Evolutionary conservation across 176 grass and related monocot genomes (phyloP).

Genomic region (Rhynchospora breviuscula): DNA sequence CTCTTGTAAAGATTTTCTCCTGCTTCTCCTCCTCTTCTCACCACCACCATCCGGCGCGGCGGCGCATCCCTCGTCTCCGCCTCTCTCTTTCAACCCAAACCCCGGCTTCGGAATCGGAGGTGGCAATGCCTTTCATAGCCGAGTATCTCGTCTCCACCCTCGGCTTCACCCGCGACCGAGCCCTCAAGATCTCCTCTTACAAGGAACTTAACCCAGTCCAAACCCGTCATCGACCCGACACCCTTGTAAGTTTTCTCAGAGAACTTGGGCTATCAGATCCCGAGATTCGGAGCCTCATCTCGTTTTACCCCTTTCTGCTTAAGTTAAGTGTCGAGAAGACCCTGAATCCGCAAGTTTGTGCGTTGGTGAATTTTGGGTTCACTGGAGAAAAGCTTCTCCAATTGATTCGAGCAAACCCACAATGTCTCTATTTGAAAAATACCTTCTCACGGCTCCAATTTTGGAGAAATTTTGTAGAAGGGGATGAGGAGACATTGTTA

Average conservation of each 20-base stretch:
- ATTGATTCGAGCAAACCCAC: not conserved
- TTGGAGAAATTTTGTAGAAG: not conserved
- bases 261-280: not conserved
- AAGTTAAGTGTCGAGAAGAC: not conserved
- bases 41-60: not conserved
- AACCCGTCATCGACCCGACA: not conserved
- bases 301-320: not conserved
- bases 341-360: not conserved
- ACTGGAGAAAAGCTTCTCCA: not conserved
- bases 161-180: not conserved
- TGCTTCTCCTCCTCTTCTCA: not conserved
- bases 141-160: constrained; percentile 13
- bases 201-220: not conserved
- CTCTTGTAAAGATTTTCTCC: not conserved
- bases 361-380: not conserved
- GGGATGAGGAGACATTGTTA: not conserved
- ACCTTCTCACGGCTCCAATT: not conserved
- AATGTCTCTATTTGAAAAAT: not conserved
- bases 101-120: not conserved
- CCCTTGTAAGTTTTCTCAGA: constrained; percentile 12
- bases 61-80: not conserved
- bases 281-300: not conserved
- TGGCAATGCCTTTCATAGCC: constrained; percentile 1
- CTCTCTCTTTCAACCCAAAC: not conserved
- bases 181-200: not conserved